These are phyloP conservation scores for Corymbia citriodora DNA, from an alignment of 441 rosid species.

Conservation along the genomic window DNA sequence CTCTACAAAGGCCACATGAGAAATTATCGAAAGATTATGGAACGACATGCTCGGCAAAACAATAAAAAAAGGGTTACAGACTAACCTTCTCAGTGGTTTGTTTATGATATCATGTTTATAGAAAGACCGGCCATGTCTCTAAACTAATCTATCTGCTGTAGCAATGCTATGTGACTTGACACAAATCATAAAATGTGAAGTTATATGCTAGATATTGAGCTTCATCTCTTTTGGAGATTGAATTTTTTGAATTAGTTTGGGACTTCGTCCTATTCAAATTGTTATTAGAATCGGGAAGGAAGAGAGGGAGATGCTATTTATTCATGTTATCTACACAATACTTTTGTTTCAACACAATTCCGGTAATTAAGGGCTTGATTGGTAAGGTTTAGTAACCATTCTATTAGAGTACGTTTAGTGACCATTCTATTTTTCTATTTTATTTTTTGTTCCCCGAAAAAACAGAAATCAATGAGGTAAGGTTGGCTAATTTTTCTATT, in stretches of 20 bases:
- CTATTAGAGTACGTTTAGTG: too few species aligned
- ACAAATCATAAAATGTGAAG: neutral
- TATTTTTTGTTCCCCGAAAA: too few species aligned
- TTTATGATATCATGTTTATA: neutral
- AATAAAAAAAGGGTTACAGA: too few species aligned
- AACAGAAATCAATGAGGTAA: too few species aligned
- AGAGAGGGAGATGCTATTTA: neutral
- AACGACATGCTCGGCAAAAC: too few species aligned
- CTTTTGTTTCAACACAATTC: neutral
- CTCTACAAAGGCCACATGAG: too few species aligned
- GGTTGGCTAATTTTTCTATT: too few species aligned
- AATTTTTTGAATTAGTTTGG: neutral
- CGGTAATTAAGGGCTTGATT: too few species aligned
- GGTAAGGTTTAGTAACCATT: too few species aligned
- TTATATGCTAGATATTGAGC: neutral
- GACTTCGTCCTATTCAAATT: neutral
- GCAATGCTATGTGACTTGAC: neutral
- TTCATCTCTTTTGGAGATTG: neutral
- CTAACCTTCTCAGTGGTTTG: neutral
- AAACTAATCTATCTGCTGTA: neutral
- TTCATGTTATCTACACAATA: neutral
- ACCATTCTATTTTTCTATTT: too few species aligned
- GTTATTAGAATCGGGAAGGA: neutral
- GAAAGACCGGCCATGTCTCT: neutral
- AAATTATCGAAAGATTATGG: too few species aligned